Percentiles rank a stretch among this genome's conserved stretches.
phyloP scores from a whole-genome alignment of 768 basidiomycete genomes.

The Solioccasus polychromus region DNA sequence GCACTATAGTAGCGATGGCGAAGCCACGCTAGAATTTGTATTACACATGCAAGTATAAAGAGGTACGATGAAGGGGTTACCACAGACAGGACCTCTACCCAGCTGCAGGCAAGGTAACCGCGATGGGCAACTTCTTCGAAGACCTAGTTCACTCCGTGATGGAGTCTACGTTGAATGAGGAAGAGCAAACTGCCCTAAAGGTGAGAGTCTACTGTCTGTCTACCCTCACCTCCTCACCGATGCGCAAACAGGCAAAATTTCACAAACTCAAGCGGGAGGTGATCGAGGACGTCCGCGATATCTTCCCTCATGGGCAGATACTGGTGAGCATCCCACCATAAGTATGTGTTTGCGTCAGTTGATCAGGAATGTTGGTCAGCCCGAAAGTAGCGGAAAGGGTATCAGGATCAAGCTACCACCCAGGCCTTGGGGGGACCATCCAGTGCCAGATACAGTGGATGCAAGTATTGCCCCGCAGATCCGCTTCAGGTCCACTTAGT shows the following conservation, averaged over 20 bases:
- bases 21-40: too few relatives aligned
- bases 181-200: constrained; percentile 26
- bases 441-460: constrained; percentile 2
- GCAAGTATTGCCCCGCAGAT: constrained; percentile 1
- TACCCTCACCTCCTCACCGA: neutral
- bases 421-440: constrained; percentile 3
- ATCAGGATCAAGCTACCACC: constrained; percentile 22
- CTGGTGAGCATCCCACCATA: constrained; percentile 14
- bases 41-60: too few relatives aligned
- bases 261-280: constrained; percentile 28
- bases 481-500: neutral
- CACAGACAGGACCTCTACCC: neutral
- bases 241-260: constrained; percentile 24
- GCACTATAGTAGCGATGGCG: too few relatives aligned
- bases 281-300: constrained; percentile 24
- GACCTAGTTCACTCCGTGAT: constrained; percentile 22
- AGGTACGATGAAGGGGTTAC: too few relatives aligned
- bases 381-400: constrained; percentile 23
- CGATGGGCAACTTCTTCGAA: constrained; percentile 31
- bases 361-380: constrained; percentile 6
- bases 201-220: constrained; percentile 4
- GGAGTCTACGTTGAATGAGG: constrained; percentile 18
- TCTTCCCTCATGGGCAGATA: constrained; percentile 30
- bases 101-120: neutral
- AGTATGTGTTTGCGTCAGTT: neutral